Conservation (phyloP, 164 flowering plant genomes). For the Platanus orientalis region DNA sequence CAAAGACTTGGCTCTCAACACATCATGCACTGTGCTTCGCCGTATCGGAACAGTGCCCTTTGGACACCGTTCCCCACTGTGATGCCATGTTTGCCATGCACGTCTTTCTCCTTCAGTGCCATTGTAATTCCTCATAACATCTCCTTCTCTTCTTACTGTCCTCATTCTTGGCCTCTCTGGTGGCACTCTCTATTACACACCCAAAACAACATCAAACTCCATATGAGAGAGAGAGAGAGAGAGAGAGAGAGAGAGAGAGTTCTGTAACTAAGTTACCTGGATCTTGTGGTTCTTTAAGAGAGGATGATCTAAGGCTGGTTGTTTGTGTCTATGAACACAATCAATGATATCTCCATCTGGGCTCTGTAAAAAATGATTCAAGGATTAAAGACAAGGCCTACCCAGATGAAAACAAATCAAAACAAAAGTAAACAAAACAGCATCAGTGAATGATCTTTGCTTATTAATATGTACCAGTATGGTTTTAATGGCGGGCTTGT, state of each 20-base stretch:
- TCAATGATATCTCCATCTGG: conserved; percentile 95
- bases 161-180: conserved; percentile 43
- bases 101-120: conserved; percentile 4
- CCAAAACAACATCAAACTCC: no score
- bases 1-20: conserved; percentile 81
- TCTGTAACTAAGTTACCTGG: conserved; percentile 85
- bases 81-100: conserved; percentile 91
- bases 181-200: conserved; percentile 37
- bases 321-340: conserved; percentile 74
- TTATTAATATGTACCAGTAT: conserved; percentile 41
- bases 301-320: conserved; percentile 97
- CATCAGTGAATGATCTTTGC: background rate
- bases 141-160: conserved; percentile 15
- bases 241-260: background rate
- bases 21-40: conserved; percentile 73
- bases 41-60: conserved; percentile 80
- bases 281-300: conserved; percentile 87
- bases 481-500: conserved; percentile 60
- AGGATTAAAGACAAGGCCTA: conserved; percentile 6
- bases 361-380: conserved; percentile 48
- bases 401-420: background rate
- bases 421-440: background rate
- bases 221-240: no score
- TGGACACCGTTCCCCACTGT: conserved; percentile 68
- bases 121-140: conserved; percentile 1